Evolutionary conservation across 345 rosid genomes (phyloP).

Genomic region (Heritiera fomes): DNA sequence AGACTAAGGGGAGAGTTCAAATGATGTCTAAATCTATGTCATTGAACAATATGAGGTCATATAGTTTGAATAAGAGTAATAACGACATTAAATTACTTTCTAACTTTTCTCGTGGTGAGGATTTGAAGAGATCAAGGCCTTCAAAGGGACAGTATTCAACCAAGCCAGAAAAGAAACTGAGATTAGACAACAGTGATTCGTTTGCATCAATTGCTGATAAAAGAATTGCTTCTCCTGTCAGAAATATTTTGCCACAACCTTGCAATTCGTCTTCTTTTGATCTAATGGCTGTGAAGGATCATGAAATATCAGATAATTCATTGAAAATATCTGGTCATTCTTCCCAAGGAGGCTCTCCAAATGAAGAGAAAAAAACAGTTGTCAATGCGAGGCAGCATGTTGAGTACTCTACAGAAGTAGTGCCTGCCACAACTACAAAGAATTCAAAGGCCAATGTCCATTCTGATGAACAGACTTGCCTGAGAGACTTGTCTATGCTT

Average conservation of each 20-base stretch:
- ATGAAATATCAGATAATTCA: slow-evolving; percentile 5
- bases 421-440: neutral
- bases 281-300: neutral
- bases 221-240: neutral
- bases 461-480: neutral
- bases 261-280: neutral
- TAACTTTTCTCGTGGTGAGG: slow-evolving; percentile 24
- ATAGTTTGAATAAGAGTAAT: slow-evolving; percentile 23
- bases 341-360: neutral
- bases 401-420: slow-evolving; percentile 21
- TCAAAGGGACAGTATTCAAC: neutral
- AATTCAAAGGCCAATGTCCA: neutral
- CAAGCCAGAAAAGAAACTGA: neutral
- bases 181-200: neutral
- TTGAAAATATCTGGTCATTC: neutral
- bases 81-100: slow-evolving; percentile 36
- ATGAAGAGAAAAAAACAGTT: neutral
- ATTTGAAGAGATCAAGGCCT: slow-evolving; percentile 17
- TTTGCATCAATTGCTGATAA: slow-evolving; percentile 5
- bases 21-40: slow-evolving; percentile 42
- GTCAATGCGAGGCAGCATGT: slow-evolving; percentile 13
- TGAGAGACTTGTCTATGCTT: neutral
- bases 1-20: slow-evolving; percentile 7
- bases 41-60: slow-evolving; percentile 35
- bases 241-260: neutral